Percentiles rank a stretch among this genome's conserved stretches.
These are phyloP conservation scores for Parachlorella kessleri DNA, from an alignment of 139 green algal genomes.

Conservation along the genomic window DNA sequence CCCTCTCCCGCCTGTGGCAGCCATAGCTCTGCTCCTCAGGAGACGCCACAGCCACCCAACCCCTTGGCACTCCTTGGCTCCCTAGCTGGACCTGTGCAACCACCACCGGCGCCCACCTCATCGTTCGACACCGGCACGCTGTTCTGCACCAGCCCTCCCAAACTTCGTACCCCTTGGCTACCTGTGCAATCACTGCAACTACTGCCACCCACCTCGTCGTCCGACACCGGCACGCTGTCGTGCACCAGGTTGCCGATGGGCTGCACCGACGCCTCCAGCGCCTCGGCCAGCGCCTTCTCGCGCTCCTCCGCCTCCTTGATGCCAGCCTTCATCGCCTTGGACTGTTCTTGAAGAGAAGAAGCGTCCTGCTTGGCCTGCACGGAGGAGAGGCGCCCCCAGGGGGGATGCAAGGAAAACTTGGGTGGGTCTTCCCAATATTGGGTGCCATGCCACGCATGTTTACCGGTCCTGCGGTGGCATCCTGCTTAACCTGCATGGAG, in stretches of 20 bases:
- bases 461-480: too few species aligned
- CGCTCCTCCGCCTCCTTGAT: conserved; percentile 68
- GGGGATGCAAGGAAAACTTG: not conserved
- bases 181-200: too few species aligned
- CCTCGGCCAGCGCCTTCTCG: conserved; percentile 68
- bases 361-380: conserved; percentile 83
- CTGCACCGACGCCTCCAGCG: conserved; percentile 72
- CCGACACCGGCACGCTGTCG: conserved; percentile 87
- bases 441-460: too few species aligned
- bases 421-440: too few species aligned
- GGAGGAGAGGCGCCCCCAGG: too few species aligned
- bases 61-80: too few species aligned
- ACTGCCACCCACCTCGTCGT: conserved; percentile 90
- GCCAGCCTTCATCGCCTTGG: conserved; percentile 82
- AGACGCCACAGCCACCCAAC: too few species aligned
- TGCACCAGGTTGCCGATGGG: conserved; percentile 99
- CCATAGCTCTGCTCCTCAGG: too few species aligned
- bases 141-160: conserved; percentile 98
- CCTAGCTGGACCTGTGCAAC: too few species aligned
- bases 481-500: too few species aligned
- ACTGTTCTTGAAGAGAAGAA: conserved; percentile 81
- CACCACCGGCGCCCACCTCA: conserved; percentile 82
- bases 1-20: too few species aligned
- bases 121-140: conserved; percentile 90
- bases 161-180: too few species aligned